phyloP scores from a whole-genome alignment of 2,329 filamentous ascomycete species.

The Grosmannia huntii region DNA sequence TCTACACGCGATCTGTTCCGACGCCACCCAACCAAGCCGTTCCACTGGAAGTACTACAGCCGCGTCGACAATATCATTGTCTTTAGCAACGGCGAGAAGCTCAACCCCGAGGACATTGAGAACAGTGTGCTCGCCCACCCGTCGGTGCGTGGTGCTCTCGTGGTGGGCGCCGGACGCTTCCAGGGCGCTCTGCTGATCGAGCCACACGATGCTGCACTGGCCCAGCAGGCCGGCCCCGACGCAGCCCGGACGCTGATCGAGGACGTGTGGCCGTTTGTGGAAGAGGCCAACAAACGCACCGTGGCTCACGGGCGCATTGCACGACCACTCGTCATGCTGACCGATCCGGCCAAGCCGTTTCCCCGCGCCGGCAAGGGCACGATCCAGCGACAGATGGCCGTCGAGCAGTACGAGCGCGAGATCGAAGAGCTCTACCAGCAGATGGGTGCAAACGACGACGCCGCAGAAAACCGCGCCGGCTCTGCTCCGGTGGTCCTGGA shows the following conservation, averaged over 20 bases:
- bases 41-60: slow-evolving; percentile 23
- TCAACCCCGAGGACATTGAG: slow-evolving; percentile 35
- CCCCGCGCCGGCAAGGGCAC: slow-evolving; percentile 31
- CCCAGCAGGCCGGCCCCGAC: background rate
- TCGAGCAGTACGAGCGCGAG: slow-evolving; percentile 13
- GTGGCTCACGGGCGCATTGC: slow-evolving; percentile 33
- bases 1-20: slow-evolving; percentile 31
- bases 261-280: slow-evolving; percentile 29
- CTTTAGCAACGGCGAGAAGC: slow-evolving; percentile 36
- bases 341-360: slow-evolving; percentile 29
- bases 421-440: slow-evolving; percentile 27
- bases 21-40: slow-evolving; percentile 22
- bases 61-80: slow-evolving; percentile 34
- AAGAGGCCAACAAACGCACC: slow-evolving; percentile 27
- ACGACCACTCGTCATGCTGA: slow-evolving; percentile 25
- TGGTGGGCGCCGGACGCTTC: slow-evolving; percentile 32
- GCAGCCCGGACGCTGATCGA: slow-evolving; percentile 21
- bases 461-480: slow-evolving; percentile 9
- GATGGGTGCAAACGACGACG: background rate
- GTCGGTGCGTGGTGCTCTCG: slow-evolving; percentile 26
- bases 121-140: slow-evolving; percentile 24
- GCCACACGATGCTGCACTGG: slow-evolving; percentile 2
- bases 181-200: slow-evolving; percentile 36
- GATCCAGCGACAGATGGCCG: slow-evolving; percentile 29
- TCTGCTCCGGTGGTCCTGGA: slow-evolving; percentile 14